Evolutionary conservation across 1,139 yeast genomes (phyloP), one percentile per base, ranked within the genome.

Genomic region (Yamadazyma siamensis): DNA sequence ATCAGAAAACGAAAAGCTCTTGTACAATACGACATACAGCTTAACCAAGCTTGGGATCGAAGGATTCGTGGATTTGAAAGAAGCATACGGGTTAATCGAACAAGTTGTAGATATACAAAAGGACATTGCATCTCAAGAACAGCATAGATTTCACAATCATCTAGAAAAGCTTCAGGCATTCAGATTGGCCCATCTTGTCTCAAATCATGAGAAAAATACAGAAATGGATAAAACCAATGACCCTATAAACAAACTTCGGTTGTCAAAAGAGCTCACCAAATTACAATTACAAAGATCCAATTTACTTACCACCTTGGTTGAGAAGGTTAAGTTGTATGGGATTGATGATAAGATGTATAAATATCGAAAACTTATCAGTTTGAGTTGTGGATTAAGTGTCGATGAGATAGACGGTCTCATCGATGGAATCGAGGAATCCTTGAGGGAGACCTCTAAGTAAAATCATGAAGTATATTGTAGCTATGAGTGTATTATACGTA

Each of bases 321-420:
- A 54, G 5, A 55, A 63, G 15, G 56, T 70, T 29, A 63, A 56
- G 34, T 44, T 46, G 34, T 64, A 53, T 44, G 73, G 72, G 4
- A 55, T 67, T 33, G 70, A 65, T 44, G 48, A 51, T 13, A 85
- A 83, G 54, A 79, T 88, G 75, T 76, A 79, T 52, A 83, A 86
- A 49, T 89, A 88, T 61, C 72, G 95, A 43, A 77, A 78, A 48
- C 67, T 91, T 41, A 80, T 91, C 27, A 80, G 95, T 31, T 71
- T 80, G 39, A 82, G 94, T 36, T 87, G 96, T 46, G 94, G 87
- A 3, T 71, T 87, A 37, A 76, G 77, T 34, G 70, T 80, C 19
- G 94, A 85, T 37, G 91, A 84, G 41, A 81, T 89, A 37, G 95
- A 87, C 49, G 76, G 80, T 27, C 56, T 66, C 27, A 61, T 67